Percentiles rank a stretch among this genome's conserved stretches.
Conservation (phyloP, 768 basidiomycete species). For the Cyclocybe cylindracea region DNA sequence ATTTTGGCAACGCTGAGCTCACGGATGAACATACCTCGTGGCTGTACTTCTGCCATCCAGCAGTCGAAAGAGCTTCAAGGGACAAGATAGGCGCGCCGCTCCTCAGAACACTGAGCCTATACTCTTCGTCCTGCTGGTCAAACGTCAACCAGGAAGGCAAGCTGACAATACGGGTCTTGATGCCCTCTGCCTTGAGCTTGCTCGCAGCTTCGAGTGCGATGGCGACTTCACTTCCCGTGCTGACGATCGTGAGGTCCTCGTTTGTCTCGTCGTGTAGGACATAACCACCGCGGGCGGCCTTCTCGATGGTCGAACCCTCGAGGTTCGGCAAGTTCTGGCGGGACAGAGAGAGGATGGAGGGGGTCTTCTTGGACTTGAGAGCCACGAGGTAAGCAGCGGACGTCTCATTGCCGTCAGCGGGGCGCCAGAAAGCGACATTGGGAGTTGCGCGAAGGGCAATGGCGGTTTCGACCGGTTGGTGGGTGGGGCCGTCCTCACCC, state of each 20-base stretch:
- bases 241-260: constrained; percentile 89
- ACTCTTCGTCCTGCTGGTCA: constrained; percentile 77
- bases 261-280: constrained; percentile 78
- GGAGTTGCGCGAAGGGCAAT: constrained; percentile 87
- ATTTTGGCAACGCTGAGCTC: not conserved
- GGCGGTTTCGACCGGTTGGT: constrained; percentile 92
- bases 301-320: constrained; percentile 83
- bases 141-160: constrained; percentile 91
- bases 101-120: constrained; percentile 82
- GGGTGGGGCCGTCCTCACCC: constrained; percentile 94
- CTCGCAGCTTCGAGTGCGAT: constrained; percentile 87
- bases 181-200: constrained; percentile 73
- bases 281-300: constrained; percentile 84
- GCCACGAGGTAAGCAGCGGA: constrained; percentile 88
- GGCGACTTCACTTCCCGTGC: constrained; percentile 85
- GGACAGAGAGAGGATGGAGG: constrained; percentile 81
- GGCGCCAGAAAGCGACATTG: constrained; percentile 91
- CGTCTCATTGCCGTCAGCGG: constrained; percentile 97
- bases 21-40: constrained; percentile 59
- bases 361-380: constrained; percentile 71
- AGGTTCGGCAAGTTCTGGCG: constrained; percentile 94
- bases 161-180: constrained; percentile 83
- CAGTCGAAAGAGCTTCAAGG: constrained; percentile 81
- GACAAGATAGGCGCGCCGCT: constrained; percentile 90
- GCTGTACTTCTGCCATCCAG: constrained; percentile 88